These are phyloP conservation scores for Chrysosporium keratinophilum DNA, from an alignment of 2,329 filamentous ascomycete genomes.

Conservation along the genomic window DNA sequence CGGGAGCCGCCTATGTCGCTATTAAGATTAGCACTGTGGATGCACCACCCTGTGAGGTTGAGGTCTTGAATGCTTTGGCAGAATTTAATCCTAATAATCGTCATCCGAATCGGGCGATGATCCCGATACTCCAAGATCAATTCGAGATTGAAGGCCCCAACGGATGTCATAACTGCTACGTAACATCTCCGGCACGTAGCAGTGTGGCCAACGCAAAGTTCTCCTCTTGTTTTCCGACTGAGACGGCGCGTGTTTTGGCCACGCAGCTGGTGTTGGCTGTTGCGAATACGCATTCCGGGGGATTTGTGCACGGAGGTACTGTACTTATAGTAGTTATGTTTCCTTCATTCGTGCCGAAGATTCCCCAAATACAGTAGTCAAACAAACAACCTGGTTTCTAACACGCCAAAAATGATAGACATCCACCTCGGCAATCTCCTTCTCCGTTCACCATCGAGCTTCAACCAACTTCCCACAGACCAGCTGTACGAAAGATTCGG, in stretches of 20 bases:
- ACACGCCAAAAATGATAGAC: too few species aligned
- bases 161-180: slow-evolving; percentile 20
- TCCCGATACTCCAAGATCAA: slow-evolving; percentile 22
- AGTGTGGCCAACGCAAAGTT: slow-evolving; percentile 18
- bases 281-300: slow-evolving; percentile 20
- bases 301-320: slow-evolving; percentile 23
- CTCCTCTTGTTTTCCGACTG: slow-evolving; percentile 13
- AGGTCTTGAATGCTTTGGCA: not conserved
- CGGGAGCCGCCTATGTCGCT: not conserved
- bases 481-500: slow-evolving; percentile 20
- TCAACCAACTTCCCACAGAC: slow-evolving; percentile 19
- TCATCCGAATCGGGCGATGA: slow-evolving; percentile 13
- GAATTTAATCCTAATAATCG: not conserved
- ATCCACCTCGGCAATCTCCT: slow-evolving; percentile 23
- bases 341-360: not conserved
- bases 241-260: slow-evolving; percentile 18
- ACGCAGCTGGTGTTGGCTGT: slow-evolving; percentile 19
- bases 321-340: not conserved
- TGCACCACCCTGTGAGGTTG: not conserved
- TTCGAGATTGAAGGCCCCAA: slow-evolving; percentile 20
- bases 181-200: slow-evolving; percentile 17
- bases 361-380: not conserved
- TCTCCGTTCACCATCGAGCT: slow-evolving; percentile 15
- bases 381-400: slow-evolving; percentile 11
- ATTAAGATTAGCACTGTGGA: slow-evolving; percentile 12